Evolutionary conservation across 2,329 filamentous ascomycete species (phyloP), one percentile per base, ranked within the genome.

Genomic region (Penicillium sp.): DNA sequence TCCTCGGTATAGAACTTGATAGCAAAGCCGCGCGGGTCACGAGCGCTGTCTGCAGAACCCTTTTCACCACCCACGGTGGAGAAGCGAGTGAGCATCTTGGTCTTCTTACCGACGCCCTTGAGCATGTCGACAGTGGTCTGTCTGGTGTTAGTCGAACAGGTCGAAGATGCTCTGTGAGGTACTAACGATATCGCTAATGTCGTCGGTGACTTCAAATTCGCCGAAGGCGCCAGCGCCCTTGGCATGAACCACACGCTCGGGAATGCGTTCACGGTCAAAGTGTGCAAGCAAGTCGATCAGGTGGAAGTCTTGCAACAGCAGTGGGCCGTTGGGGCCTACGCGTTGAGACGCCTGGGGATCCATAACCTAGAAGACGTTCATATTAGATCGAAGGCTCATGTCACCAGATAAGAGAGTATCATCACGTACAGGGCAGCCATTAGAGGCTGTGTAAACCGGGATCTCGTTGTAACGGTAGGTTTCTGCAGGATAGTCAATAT

Each of bases 1-100:
- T 90, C 84, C 18, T 87, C 83, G 0, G 88, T 90, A 35, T 86
- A 81, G 74, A 91, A 88, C 74, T 90, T 91, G 60, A 89, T 79
- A 1, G 86, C 81, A 65, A 91, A 90, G 0, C 89, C 89, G 65
- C 87, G 79, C 9, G 87, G 87, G 62, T 92, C 88, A 56, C 89
- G 84, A 29, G 86, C 87, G 60, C 83, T 85, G 66, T 91, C 88
- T 54, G 87, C 81, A 4, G 85, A 89, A 6, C 88, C 88, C 55
- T 84, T 84, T 72, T 90, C 87, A 56, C 88, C 87, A 68, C 88
- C 87, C 4, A 91, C 88, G 1, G 89, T 92, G 0, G 87, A 90
- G 73, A 92, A 90, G 4, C 89, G 85, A 42, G 82, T 81, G 1
- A 87, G 81, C 58, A 87, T 73, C 15, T 86, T 84, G 46, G 87